These are phyloP conservation scores for Diaporthe sp. DNA, from an alignment of 2,329 filamentous ascomycete genomes.

Conservation along the genomic window DNA sequence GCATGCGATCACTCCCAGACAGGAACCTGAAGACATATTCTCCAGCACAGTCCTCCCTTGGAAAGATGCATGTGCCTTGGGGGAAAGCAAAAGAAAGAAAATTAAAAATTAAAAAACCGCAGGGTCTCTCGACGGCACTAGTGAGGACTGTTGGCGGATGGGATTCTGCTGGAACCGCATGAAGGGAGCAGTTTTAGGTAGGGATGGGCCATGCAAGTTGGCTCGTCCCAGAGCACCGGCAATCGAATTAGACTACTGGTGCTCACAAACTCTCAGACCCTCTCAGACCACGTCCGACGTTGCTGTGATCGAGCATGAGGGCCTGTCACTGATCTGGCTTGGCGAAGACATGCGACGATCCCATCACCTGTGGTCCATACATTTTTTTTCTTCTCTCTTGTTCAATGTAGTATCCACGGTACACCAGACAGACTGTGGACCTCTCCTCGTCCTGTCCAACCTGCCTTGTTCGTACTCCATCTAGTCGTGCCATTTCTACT, in stretches of 20 bases:
- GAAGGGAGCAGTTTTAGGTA: conserved; percentile 3
- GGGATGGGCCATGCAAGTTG: conserved; percentile 2
- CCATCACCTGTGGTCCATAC: conserved; percentile 9
- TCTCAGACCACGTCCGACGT: not conserved
- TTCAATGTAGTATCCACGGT: not conserved
- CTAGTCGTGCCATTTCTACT: not conserved
- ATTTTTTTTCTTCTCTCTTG: not conserved
- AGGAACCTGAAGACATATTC: not conserved
- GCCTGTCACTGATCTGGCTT: conserved; percentile 27
- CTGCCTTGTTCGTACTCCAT: not conserved
- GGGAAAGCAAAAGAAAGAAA: not conserved
- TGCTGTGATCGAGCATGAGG: not conserved
- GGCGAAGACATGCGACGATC: conserved; percentile 26
- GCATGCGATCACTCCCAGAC: conserved; percentile 5
- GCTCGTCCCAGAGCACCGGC: not conserved
- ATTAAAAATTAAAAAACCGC: not conserved
- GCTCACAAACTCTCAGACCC: not conserved
- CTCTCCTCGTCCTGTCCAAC: not conserved
- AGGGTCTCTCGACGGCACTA: not conserved
- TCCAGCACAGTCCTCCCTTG: conserved; percentile 16
- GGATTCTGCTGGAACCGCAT: conserved; percentile 23
- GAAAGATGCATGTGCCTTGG: not conserved
- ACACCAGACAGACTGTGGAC: not conserved
- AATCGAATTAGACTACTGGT: not conserved
- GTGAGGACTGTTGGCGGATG: not conserved